These are phyloP conservation scores for Globisporangium takayamanum DNA, from an alignment of 352 stramenopile genomes.

Conservation along the genomic window DNA sequence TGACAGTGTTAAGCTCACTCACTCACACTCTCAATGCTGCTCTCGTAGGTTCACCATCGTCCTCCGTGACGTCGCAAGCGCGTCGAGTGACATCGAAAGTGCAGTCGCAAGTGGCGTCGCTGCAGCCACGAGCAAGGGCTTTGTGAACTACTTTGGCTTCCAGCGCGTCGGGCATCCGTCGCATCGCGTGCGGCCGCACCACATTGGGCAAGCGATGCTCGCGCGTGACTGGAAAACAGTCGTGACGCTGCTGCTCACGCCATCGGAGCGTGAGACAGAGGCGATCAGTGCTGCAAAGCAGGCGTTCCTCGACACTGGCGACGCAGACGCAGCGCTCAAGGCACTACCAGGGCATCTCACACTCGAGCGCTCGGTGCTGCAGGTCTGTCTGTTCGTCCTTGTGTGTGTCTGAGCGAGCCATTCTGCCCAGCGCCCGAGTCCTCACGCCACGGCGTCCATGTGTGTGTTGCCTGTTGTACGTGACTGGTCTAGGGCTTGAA, in stretches of 20 bases:
- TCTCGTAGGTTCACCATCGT: slow-evolving; percentile 42
- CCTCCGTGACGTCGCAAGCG: slow-evolving; percentile 27
- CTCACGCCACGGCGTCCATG: not conserved
- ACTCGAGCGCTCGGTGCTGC: slow-evolving; percentile 52
- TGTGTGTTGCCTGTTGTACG: not conserved
- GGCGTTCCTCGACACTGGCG: slow-evolving; percentile 30
- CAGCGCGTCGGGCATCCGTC: slow-evolving; percentile 57
- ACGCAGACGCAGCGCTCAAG: slow-evolving; percentile 56
- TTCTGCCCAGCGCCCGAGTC: not conserved
- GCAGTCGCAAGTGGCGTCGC: slow-evolving; percentile 21
- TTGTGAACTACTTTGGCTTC: slow-evolving; percentile 83
- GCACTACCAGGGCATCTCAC: slow-evolving; percentile 35
- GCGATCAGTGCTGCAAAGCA: slow-evolving; percentile 33
- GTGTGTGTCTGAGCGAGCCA: not conserved
- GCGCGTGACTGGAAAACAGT: slow-evolving; percentile 52
- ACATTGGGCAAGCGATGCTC: slow-evolving; percentile 67
- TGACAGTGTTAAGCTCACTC: no score
- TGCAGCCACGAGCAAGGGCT: slow-evolving; percentile 30
- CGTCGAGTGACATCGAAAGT: slow-evolving; percentile 12
- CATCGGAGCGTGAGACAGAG: slow-evolving; percentile 28
- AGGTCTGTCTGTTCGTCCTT: slow-evolving; percentile 13
- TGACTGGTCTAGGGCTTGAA: slow-evolving; percentile 34
- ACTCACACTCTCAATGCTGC: not conserved
- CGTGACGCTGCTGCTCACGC: slow-evolving; percentile 37
- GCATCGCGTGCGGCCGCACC: slow-evolving; percentile 41